Evolutionary conservation across 164 flowering plant genomes (phyloP), one percentile per base, ranked within the genome.

Genomic region (Annona cherimola): DNA sequence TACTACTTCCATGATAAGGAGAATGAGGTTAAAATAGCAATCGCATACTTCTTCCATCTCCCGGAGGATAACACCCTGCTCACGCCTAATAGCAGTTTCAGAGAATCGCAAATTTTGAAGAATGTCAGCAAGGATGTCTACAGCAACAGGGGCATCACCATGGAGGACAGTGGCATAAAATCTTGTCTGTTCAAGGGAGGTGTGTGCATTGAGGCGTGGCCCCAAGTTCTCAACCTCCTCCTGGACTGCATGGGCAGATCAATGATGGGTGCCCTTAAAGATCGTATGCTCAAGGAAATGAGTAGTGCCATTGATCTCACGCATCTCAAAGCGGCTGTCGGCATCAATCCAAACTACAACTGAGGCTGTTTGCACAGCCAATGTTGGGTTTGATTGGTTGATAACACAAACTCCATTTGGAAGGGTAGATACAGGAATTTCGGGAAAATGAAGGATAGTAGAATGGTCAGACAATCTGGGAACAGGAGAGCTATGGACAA

Each of bases 151-250:
- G 5, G 90, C 88, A 71, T 92, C 89, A 68, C 81, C 81, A 35
- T 80, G 84, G 83, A 86, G 41, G 5, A 92, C 95, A 77, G 88
- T 89, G 5, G 95, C 95, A 46, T 86, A 92, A 71, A 85, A 92
- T 3, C 95, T 86, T 4, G 97, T 92, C 81, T 92, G 97, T 78
- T 92, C 97, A 75, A 95, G 83, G 0, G 90, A 86, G 5, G 97
- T 92, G 70, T 92, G 90, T 3, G 96, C 97, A 81, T 92, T 90
- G 80, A 90, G 78, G 73, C 89, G 92, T 0, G 90, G 95, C 0
- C 97, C 97, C 88, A 89, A 86, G 76, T 92, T 87, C 84, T 92
- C 97, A 67, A 92, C 82, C 83, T 90, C 95, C 81, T 84, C 91
- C 83, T 92, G 95, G 67, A 90, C 68, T 5, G 79, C 76, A 68